Percentiles rank a stretch among this genome's conserved stretches.
These are phyloP conservation scores for Colletotrichum sp. DNA, from an alignment of 2,329 filamentous ascomycete genomes.

Conservation along the genomic window DNA sequence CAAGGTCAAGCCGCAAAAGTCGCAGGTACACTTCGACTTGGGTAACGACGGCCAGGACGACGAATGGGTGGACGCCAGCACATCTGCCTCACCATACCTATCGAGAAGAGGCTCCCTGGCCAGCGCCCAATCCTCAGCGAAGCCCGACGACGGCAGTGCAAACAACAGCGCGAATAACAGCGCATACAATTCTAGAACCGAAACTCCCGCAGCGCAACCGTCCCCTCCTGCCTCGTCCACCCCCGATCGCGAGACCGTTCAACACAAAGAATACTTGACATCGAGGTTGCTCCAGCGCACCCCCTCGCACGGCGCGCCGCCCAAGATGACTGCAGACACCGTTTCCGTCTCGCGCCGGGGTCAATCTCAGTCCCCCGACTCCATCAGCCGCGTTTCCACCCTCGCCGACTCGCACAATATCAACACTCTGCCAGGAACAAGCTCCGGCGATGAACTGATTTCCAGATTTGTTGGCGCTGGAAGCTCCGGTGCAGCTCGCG, in stretches of 20 bases:
- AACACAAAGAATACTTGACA: constrained; percentile 70
- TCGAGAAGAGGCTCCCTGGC: constrained; percentile 42
- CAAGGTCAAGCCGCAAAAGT: constrained; percentile 47
- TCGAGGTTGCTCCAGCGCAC: constrained; percentile 70
- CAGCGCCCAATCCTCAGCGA: constrained; percentile 53
- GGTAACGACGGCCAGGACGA: constrained; percentile 58
- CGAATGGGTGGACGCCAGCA: constrained; percentile 72
- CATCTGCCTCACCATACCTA: constrained; percentile 64
- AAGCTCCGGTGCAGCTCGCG: constrained; percentile 52
- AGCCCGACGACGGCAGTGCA: constrained; percentile 33
- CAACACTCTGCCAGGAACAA: constrained; percentile 24
- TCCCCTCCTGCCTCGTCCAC: constrained; percentile 25
- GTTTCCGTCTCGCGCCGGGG: constrained; percentile 47
- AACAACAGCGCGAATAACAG: constrained; percentile 27
- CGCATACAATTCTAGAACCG: constrained; percentile 25
- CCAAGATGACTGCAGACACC: constrained; percentile 68
- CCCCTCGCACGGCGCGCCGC: constrained; percentile 65
- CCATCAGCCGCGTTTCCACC: constrained; percentile 42
- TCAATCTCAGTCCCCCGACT: constrained; percentile 36
- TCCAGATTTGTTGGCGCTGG: constrained; percentile 64
- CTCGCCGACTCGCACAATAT: constrained; percentile 38
- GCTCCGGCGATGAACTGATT: constrained; percentile 42
- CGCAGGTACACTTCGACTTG: constrained; percentile 68
- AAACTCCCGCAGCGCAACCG: constrained; percentile 22
- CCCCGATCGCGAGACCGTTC: constrained; percentile 45